phyloP scores from a whole-genome alignment of 1,284 basidiomycete species.

The Malassezia yamatoensis region DNA sequence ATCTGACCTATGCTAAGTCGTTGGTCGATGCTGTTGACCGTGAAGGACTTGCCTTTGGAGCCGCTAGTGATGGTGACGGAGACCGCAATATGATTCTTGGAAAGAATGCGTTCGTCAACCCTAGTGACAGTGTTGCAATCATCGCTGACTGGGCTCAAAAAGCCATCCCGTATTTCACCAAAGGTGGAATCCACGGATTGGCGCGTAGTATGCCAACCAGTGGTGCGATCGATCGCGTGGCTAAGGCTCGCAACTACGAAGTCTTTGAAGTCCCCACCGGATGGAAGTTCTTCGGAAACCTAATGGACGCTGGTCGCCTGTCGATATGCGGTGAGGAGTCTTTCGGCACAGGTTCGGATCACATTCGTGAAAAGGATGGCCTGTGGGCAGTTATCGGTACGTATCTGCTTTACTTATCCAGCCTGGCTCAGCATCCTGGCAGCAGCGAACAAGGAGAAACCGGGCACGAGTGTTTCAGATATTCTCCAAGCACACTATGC shows the following conservation, averaged over 20 bases:
- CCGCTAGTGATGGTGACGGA: conserved; percentile 92
- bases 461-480: conserved; percentile 36
- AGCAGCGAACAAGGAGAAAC: conserved; percentile 66
- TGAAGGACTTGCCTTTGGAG: conserved; percentile 80
- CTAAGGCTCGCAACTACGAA: conserved; percentile 83
- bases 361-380: conserved; percentile 98
- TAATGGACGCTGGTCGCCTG: conserved; percentile 94
- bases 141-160: conserved; percentile 92
- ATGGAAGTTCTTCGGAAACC: conserved; percentile 99
- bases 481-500: conserved; percentile 72
- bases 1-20: conserved; percentile 90
- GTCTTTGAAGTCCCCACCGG: conserved; percentile 95
- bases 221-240: conserved; percentile 92
- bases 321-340: conserved; percentile 98
- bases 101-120: conserved; percentile 92
- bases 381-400: conserved; percentile 75
- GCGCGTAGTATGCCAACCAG: conserved; percentile 95
- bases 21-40: conserved; percentile 85
- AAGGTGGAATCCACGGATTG: conserved; percentile 78
- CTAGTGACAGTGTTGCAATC: conserved; percentile 92
- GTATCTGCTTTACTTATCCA: conserved; percentile 36
- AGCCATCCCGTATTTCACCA: conserved; percentile 89
- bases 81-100: conserved; percentile 99
- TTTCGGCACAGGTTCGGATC: conserved; percentile 98
- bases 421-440: conserved; percentile 95